Evolutionary conservation across 129 eudicot species (phyloP).

Genomic region (Helichrysum umbraculigerum): DNA sequence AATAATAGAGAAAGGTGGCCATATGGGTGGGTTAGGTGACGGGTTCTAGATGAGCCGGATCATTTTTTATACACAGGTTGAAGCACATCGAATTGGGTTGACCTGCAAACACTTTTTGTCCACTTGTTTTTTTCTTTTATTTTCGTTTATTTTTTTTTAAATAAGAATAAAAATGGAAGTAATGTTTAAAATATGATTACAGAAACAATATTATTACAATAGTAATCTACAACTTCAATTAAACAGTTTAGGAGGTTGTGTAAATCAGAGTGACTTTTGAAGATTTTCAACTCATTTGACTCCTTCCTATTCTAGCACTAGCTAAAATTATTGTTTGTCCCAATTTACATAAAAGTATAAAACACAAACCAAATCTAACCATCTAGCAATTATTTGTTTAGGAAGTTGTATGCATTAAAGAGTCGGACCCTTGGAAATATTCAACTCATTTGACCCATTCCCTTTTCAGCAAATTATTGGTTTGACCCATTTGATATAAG

Average conservation of each 20-base stretch:
- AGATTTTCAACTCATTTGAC: background rate
- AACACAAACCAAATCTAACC: background rate
- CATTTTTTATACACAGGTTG: background rate
- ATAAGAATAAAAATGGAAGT: background rate
- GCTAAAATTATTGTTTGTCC: background rate
- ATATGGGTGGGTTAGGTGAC: background rate
- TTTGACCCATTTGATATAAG: conserved; percentile 10
- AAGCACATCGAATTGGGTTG: background rate
- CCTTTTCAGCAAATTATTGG: background rate
- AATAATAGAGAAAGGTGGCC: background rate
- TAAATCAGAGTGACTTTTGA: background rate
- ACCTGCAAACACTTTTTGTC: background rate
- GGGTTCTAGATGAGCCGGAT: background rate
- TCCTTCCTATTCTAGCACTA: background rate
- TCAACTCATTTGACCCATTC: background rate
- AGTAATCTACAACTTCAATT: background rate
- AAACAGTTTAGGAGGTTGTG: background rate
- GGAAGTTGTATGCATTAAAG: background rate
- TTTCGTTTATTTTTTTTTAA: no score
- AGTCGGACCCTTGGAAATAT: background rate
- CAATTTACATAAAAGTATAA: background rate
- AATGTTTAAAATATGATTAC: background rate
- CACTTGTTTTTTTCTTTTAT: background rate
- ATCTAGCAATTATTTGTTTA: background rate
- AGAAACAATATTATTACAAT: background rate